phyloP scores from a whole-genome alignment of 2,329 filamentous ascomycete genomes.

The Colletotrichum sp. region DNA sequence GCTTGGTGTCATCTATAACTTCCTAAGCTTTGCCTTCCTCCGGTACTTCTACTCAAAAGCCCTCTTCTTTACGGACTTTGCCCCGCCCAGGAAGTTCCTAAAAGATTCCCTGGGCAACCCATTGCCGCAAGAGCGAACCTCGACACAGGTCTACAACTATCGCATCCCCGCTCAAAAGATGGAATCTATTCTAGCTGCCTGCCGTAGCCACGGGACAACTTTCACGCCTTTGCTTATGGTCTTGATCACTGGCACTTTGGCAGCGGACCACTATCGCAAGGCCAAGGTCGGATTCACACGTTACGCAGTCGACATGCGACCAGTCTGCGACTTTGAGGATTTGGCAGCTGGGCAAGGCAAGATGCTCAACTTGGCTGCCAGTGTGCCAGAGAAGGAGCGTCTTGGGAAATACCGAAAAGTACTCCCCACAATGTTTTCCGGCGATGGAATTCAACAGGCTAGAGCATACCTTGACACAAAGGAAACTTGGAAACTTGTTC shows the following conservation, averaged over 20 bases:
- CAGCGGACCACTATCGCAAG: conserved; percentile 25
- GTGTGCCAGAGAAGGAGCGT: neutral
- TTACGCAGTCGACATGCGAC: conserved; percentile 43
- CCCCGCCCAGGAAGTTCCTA: neutral
- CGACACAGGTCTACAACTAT: neutral
- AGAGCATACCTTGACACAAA: neutral
- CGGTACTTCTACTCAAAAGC: conserved; percentile 13
- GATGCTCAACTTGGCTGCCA: conserved; percentile 8
- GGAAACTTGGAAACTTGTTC: neutral
- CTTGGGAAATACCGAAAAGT: conserved; percentile 1
- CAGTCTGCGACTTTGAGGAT: neutral
- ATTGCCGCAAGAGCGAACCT: neutral
- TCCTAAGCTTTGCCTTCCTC: conserved; percentile 2
- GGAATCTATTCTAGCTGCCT: conserved; percentile 16
- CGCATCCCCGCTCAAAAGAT: conserved; percentile 5
- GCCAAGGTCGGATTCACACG: conserved; percentile 23
- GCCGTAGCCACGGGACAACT: conserved; percentile 22
- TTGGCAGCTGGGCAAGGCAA: neutral
- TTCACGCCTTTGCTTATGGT: conserved; percentile 26
- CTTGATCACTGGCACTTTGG: conserved; percentile 18
- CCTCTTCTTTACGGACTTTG: conserved; percentile 13
- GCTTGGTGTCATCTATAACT: conserved; percentile 4
- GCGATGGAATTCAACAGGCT: neutral
- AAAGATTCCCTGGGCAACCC: neutral
- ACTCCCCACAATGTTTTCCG: neutral